phyloP scores from a whole-genome alignment of 345 rosid species.

The Litchi chinensis region DNA sequence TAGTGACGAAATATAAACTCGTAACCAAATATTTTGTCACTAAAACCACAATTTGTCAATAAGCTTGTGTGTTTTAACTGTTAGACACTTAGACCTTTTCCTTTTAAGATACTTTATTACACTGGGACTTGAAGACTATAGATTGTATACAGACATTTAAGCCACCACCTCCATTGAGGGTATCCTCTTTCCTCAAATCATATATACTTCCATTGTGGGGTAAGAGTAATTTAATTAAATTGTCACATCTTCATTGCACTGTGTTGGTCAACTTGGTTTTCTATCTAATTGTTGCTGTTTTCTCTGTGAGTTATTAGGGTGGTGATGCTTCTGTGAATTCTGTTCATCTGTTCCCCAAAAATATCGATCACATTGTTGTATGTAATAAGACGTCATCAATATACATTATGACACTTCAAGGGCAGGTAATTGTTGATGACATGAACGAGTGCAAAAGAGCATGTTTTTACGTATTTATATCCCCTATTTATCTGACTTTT shows the following conservation, averaged over 20 bases:
- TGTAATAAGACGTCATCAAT: conserved; percentile 92
- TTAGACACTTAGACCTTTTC: not conserved
- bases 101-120: not conserved
- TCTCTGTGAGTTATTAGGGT: conserved; percentile 54
- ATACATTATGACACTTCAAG: conserved; percentile 96
- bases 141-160: conserved; percentile 92
- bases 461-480: not conserved
- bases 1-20: too few relatives aligned
- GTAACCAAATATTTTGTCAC: too few relatives aligned
- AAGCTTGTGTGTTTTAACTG: conserved; percentile 9
- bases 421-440: conserved; percentile 62
- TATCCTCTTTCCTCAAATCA: conserved; percentile 31
- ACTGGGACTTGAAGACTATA: conserved; percentile 95
- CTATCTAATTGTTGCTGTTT: conserved; percentile 26
- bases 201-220: conserved; percentile 7
- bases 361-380: conserved; percentile 82
- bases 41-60: too few relatives aligned
- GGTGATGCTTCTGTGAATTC: conserved; percentile 99
- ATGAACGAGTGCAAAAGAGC: not conserved
- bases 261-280: not conserved
- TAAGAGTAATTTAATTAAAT: not conserved
- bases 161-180: conserved; percentile 95
- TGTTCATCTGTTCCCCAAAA: conserved; percentile 87
- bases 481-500: too few relatives aligned
- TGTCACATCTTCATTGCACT: conserved; percentile 14